Evolutionary conservation across 768 basidiomycete genomes (phyloP).

Genomic region (Fistulinella prunicolor): DNA sequence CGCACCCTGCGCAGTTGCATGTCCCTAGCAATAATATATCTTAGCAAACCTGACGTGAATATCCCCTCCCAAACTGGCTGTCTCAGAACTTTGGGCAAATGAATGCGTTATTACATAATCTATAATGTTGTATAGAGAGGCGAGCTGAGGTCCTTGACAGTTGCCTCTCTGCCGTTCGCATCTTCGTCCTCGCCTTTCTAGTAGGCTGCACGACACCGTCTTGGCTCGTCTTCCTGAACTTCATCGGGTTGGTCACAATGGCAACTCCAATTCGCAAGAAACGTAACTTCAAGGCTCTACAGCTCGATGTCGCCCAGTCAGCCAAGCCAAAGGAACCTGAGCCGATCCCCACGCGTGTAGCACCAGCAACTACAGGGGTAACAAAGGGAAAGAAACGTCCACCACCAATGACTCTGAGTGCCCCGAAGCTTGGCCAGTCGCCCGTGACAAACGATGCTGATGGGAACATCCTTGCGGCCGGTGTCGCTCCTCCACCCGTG

Average conservation of each 20-base stretch:
- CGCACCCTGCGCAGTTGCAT: too few species aligned
- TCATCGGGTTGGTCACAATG: constrained; percentile 34
- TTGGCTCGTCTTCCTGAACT: constrained; percentile 4
- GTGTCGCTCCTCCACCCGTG: constrained; percentile 49
- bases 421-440: constrained; percentile 55
- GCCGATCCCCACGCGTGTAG: constrained; percentile 47
- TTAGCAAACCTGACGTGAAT: too few species aligned
- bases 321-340: constrained; percentile 39
- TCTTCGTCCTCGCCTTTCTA: constrained; percentile 10
- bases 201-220: constrained; percentile 3
- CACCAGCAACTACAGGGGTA: constrained; percentile 37
- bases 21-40: too few species aligned
- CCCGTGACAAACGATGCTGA: constrained; percentile 32
- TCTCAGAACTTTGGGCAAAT: not conserved
- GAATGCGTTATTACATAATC: constrained; percentile 21
- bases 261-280: constrained; percentile 79
- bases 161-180: constrained; percentile 18
- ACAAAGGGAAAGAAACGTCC: constrained; percentile 66
- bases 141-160: not conserved
- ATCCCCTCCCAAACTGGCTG: too few species aligned
- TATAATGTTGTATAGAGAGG: constrained; percentile 4
- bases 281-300: constrained; percentile 85
- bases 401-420: constrained; percentile 79
- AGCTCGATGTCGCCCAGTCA: constrained; percentile 58
- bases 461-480: constrained; percentile 47